Conservation (phyloP, 176 grass and related monocot genomes). For the Rhynchospora tenuis region DNA sequence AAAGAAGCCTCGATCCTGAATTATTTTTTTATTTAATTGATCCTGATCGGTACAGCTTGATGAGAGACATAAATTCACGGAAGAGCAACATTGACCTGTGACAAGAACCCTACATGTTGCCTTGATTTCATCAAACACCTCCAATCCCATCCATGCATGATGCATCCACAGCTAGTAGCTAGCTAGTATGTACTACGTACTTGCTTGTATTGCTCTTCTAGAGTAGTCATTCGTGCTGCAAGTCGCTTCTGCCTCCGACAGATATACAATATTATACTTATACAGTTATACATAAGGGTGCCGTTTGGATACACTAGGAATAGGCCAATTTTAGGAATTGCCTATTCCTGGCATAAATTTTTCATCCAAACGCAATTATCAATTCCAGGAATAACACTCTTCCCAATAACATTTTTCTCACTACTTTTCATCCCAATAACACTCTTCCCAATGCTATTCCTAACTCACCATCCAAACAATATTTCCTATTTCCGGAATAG, state of each 20-base stretch:
- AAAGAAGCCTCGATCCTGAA: neutral
- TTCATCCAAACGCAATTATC: no score
- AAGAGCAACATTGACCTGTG: slow-evolving; percentile 11
- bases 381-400: no score
- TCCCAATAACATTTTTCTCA: no score
- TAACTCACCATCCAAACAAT: no score
- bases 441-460: no score
- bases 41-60: neutral
- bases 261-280: no score
- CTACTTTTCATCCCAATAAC: no score
- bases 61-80: slow-evolving; percentile 11
- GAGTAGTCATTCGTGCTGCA: neutral
- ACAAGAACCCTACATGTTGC: neutral
- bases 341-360: no score
- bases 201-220: neutral
- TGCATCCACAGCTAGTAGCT: neutral
- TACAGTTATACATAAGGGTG: no score
- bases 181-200: neutral
- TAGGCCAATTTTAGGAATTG: no score
- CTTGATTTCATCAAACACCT: slow-evolving; percentile 18
- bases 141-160: slow-evolving; percentile 8
- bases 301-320: no score
- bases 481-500: no score
- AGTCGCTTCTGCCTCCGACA: neutral
- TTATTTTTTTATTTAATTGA: neutral